A percentile compares a stretch with the other conserved stretches of the same genome.
phyloP scores from a whole-genome alignment of 1,139 yeast species.

The Spencermartinsiella ligniputridi region DNA sequence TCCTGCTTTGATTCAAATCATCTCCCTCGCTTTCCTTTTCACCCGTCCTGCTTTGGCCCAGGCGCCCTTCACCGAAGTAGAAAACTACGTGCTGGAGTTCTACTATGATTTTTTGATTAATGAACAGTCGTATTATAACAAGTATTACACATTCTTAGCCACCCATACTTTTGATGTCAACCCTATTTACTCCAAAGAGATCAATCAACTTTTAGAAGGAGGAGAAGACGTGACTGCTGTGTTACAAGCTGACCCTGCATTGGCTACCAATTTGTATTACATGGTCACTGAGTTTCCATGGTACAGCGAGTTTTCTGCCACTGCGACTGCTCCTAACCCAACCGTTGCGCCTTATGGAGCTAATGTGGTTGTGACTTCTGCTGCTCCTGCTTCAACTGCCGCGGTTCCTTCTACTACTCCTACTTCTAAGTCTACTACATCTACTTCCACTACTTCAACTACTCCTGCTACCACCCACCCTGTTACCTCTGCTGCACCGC shows the following conservation, averaged over 20 bases:
- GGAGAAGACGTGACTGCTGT: constrained; percentile 16
- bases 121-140: constrained; percentile 7
- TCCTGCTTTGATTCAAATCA: no score
- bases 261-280: constrained; percentile 17
- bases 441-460: background rate
- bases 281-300: constrained; percentile 18
- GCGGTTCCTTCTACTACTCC: background rate
- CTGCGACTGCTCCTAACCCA: constrained; percentile 9
- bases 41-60: background rate
- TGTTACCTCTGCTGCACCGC: no score
- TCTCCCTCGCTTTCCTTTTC: background rate
- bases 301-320: constrained; percentile 14
- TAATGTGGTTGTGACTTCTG: constrained; percentile 5
- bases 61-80: background rate
- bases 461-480: background rate
- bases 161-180: constrained; percentile 16
- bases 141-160: constrained; percentile 13
- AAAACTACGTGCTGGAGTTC: constrained; percentile 5
- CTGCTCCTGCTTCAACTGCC: constrained; percentile 1
- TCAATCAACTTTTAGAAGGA: constrained; percentile 14
- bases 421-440: constrained; percentile 3
- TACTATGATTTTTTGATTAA: constrained; percentile 2
- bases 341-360: constrained; percentile 1
- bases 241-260: constrained; percentile 10
- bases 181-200: constrained; percentile 12